phyloP scores from a whole-genome alignment of 768 basidiomycete species.

The Russula griseocarnosa region DNA sequence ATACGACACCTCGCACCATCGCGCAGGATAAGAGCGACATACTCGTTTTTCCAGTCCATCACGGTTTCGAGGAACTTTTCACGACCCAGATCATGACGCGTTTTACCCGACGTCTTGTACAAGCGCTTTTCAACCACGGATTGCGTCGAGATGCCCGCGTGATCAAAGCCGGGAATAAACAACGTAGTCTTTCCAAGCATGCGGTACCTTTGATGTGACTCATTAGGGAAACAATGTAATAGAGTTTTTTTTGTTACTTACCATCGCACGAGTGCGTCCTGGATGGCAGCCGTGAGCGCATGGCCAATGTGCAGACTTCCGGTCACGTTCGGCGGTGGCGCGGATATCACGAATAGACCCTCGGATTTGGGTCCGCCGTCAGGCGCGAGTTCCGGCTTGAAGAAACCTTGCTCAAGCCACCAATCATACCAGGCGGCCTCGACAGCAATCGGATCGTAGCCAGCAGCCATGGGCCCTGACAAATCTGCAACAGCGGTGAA shows the following conservation, averaged over 20 bases:
- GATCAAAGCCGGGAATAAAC: constrained; percentile 94
- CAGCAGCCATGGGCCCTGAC: constrained; percentile 80
- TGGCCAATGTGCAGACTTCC: constrained; percentile 95
- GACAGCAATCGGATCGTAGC: constrained; percentile 92
- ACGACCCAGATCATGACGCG: constrained; percentile 91
- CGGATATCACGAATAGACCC: constrained; percentile 56
- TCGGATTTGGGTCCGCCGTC: constrained; percentile 59
- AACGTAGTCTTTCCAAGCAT: constrained; percentile 92
- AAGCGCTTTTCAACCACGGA: constrained; percentile 94
- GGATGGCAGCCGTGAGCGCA: constrained; percentile 85
- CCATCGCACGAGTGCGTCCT: constrained; percentile 89
- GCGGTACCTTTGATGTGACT: constrained; percentile 62
- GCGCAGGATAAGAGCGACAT: constrained; percentile 33
- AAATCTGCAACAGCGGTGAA: constrained; percentile 52
- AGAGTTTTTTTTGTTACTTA: constrained; percentile 35
- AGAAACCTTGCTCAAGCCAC: constrained; percentile 91
- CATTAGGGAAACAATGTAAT: not conserved
- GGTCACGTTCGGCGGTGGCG: constrained; percentile 96
- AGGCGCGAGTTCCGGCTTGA: constrained; percentile 63
- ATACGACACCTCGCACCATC: constrained; percentile 4
- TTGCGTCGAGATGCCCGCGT: constrained; percentile 97
- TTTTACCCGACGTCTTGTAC: constrained; percentile 75
- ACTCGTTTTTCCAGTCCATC: constrained; percentile 98
- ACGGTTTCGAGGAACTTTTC: constrained; percentile 88
- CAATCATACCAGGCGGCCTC: constrained; percentile 98